Evolutionary conservation across 2,329 filamentous ascomycete genomes (phyloP), one percentile per base, ranked within the genome.

Genomic region (Aureobasidium sp.): DNA sequence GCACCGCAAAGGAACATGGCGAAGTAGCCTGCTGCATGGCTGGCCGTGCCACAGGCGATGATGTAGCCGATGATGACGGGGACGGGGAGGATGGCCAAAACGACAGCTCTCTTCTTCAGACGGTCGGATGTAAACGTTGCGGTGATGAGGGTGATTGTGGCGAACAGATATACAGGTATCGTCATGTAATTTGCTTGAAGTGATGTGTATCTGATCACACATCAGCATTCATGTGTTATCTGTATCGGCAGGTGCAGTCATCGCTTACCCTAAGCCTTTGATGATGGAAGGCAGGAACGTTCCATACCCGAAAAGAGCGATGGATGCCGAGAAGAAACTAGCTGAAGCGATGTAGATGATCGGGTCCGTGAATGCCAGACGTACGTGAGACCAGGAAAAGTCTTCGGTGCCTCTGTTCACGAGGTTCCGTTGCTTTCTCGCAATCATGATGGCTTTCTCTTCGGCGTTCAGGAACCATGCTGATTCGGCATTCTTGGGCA

Each of bases 271-370:
- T 63, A 58, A 59, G 59, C 57, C 70, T 56, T 14, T 63, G 62
- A 61, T 64, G 62, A 66, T 70, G 34, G 68, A 68, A 10, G 61
- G 68, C 55, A 69, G 56, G 57, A 69, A 70, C 2, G 62, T 62
- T 16, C 64, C 63, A 42, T 67, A 68, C 1, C 65, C 64, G 50
- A 61, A 63, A 21, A 68, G 60, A n/a, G 65, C 62, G 7, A 68
- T 62, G 40, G 64, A 63, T 7, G 62, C 64, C 21, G 63, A 64
- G 48, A 70, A 70, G 55, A 70, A 64, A 11, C 63, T 58, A 12
- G 64, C 55, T 2, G 59, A 60, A 11, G 61, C 56, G 4, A 64
- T 53, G 32, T 63, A 68, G 19, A 68, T 57, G 40, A 64, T 64
- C 4, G 63, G 60, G 35, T 69, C 66, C 7, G 57, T 63, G 17